Evolutionary conservation across 225 moss, liverwort and hornwort genomes (phyloP).

Genomic region (Sphagnum contortum): DNA sequence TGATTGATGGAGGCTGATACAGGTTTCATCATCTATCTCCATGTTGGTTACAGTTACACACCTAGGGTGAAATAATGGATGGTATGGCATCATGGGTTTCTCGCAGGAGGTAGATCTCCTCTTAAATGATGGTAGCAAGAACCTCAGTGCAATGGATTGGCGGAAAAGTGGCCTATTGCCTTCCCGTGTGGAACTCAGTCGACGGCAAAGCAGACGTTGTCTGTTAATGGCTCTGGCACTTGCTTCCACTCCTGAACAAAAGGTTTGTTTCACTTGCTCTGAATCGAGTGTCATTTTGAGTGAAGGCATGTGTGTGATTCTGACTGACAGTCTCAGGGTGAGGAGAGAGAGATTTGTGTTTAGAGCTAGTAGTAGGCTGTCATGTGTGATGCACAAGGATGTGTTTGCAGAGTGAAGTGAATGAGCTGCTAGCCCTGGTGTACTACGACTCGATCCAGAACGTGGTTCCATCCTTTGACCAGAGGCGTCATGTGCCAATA

Average conservation of each 20-base stretch:
- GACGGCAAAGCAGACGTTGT: conserved; percentile 77
- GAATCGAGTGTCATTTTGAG: too few species aligned
- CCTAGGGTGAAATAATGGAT: too few species aligned
- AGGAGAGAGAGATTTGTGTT: too few species aligned
- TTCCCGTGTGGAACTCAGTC: conserved; percentile 73
- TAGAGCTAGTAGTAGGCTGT: too few species aligned
- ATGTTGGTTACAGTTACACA: background rate
- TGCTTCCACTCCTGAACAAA: conserved; percentile 72
- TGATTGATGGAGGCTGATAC: too few species aligned
- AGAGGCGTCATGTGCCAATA: conserved; percentile 57
- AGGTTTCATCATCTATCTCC: too few species aligned
- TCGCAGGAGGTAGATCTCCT: conserved; percentile 88
- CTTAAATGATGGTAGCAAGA: conserved; percentile 96
- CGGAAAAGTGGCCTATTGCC: conserved; percentile 59
- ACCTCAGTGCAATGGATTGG: conserved; percentile 87
- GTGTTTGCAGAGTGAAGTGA: conserved; percentile 72
- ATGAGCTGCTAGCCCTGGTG: conserved; percentile 88
- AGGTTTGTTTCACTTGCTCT: conserved; percentile 21
- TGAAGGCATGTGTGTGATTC: too few species aligned
- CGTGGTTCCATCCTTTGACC: conserved; percentile 95
- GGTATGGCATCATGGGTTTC: background rate
- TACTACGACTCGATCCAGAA: conserved; percentile 94
- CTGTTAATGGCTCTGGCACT: conserved; percentile 79
- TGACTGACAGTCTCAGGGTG: background rate
- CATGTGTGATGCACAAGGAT: background rate